A percentile compares a stretch with the other conserved stretches of the same genome.
These are phyloP conservation scores for Phalaenopsis equestris DNA, from an alignment of 106 monocot genomes.

Conservation along the genomic window DNA sequence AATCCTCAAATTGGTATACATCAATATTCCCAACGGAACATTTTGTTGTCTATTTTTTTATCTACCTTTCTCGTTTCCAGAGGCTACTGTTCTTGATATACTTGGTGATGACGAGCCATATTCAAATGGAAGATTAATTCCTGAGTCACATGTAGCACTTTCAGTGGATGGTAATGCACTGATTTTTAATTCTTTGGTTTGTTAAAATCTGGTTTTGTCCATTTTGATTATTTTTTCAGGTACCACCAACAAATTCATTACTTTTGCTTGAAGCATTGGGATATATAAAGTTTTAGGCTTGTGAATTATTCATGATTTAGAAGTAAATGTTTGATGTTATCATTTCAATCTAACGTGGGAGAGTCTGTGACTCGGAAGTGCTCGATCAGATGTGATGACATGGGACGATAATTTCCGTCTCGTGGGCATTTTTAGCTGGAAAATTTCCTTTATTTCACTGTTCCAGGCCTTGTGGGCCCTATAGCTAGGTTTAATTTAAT, in stretches of 20 bases:
- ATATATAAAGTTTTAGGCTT: not conserved
- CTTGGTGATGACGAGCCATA: conserved; percentile 44
- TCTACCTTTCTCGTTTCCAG: conserved; percentile 24
- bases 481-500: too few species aligned
- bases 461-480: too few species aligned
- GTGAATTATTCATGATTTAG: not conserved
- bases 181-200: not conserved
- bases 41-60: not conserved
- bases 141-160: conserved; percentile 71
- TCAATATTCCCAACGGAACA: not conserved
- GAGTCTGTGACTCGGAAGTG: too few species aligned
- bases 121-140: conserved; percentile 24
- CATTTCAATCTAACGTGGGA: not conserved
- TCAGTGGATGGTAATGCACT: conserved; percentile 56
- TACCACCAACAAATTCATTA: not conserved
- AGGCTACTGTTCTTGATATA: conserved; percentile 55
- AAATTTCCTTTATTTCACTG: too few species aligned
- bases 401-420: too few species aligned
- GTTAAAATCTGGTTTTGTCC: not conserved
- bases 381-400: too few species aligned
- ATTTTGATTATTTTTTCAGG: not conserved
- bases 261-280: not conserved
- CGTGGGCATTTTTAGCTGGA: too few species aligned
- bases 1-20: conserved; percentile 20
- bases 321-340: not conserved